Base-by-base conservation (phyloP, 2,329 filamentous ascomycete species). In the Fusarium circinatum region DNA sequence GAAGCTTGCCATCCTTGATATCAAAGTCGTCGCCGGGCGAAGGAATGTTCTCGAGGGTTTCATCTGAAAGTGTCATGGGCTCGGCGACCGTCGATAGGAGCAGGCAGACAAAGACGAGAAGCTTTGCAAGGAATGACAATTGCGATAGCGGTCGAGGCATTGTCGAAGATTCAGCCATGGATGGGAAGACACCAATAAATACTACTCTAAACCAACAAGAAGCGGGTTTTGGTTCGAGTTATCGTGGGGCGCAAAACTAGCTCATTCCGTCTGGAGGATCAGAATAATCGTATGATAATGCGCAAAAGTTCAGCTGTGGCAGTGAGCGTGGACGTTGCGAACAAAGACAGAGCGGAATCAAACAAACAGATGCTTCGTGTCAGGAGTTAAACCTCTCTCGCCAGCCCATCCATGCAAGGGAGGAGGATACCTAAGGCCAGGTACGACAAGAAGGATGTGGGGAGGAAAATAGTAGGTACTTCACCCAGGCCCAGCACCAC, bases 1-100 rank as follows among this genome's bases (percentile, higher is more conserved):
- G 89, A 24, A 99, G 87, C 8, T 89, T 85, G 75, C 95, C 94
- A 39, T 86, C 88, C 68, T 92, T 83, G 76, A 96, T 94, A 83
- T 98, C 90, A 81, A 98, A 96, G 82, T 94, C 93, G 65, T 86
- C 83, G 68, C 90, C 91, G 4, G 91, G 91, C n/a, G 88, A 89
- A 18, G 94, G 93, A 22, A 99, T 88, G 59, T 85, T 86, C 72
- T 86, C 88, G 48, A 98, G 87, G 39, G 93, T 92, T 64, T 89
- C 88, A 83, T 98, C 93, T 41, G 94, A 94, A 65, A 98, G 86
- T 51, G 84, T 82, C 64, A 83, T 83, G 78, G 88, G 86, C 54
- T 82, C 83, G 51, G 78, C 75, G 39, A 80, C 80, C 28, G 79
- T 68, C 69, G 71, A 71, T 62, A 74, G 36, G 63, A 74, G 48